Evolutionary conservation across 495 filamentous ascomycete genomes (phyloP), one percentile per base, ranked within the genome.

Genomic region (Neurospora discreta): DNA sequence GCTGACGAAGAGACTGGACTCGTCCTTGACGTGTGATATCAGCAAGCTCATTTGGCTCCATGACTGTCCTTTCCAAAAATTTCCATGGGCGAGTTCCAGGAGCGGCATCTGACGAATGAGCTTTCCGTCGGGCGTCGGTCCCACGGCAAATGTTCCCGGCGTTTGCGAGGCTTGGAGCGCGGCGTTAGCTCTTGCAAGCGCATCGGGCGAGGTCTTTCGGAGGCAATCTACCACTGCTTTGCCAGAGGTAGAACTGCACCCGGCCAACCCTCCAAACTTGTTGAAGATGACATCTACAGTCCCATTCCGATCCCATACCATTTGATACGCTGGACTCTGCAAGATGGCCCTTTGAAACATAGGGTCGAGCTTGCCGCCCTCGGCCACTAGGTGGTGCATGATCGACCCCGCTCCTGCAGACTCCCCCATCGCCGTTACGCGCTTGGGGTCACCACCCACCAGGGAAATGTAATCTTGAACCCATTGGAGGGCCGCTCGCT

Each of bases 341-440:
- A 87, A 68, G 39, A 85, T 82, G 39, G 81, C 84, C 70, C 78
- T 79, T 3, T 73, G 75, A 75, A 87, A 87, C 1, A 85, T 75
- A 0, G 85, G 86, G 69, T 85, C 78, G 13, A 84, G 80, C 18
- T 78, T 79, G 3, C 86, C 85, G 38, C 87, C 87, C 71, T 85
- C 83, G 0, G 87, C 86, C 3, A 88, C 90, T 69, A 92, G 83
- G 72, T 92, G 90, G 74, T 92, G 89, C 78, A 92, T 81, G 71
- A 91, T 86, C 2, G 73, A 86, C 5, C 87, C 87, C 1, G 84
- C 91, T 1, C 91, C 91, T 0, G 91, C 90, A 13, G 87, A 90
- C 73, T 92, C 87, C 16, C 91, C 91, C 80, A 89, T 86, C 1
- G 92, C 86, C 0, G 92, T 93, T 13, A 93, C 87, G 40, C 81